Percentiles rank a stretch among this genome's conserved stretches.
Evolutionary conservation across 345 rosid species (phyloP).

Genomic region (Gossypium longicalyx): DNA sequence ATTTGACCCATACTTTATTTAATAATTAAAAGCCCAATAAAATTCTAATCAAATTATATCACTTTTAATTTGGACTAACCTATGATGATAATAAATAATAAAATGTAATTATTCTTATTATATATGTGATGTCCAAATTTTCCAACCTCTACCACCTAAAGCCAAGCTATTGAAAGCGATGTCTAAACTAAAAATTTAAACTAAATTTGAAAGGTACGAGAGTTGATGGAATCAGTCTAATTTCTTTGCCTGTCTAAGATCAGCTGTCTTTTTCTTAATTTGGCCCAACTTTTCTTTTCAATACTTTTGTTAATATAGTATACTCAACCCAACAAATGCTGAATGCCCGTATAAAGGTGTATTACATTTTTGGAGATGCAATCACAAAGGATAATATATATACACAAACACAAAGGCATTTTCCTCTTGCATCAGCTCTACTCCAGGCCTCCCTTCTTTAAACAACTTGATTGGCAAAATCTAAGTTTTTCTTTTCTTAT

Average conservation of each 20-base stretch:
- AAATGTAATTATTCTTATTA: too few species aligned
- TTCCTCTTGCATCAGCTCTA: background rate
- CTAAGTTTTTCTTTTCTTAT: background rate
- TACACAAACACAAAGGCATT: background rate
- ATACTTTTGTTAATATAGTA: background rate
- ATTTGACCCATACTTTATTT: too few species aligned
- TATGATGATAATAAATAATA: too few species aligned
- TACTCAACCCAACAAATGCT: too few species aligned
- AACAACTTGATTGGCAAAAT: background rate
- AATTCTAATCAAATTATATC: too few species aligned
- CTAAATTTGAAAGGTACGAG: background rate
- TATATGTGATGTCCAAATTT: too few species aligned
- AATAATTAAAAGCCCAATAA: too few species aligned
- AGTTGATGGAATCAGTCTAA: slow-evolving; percentile 3
- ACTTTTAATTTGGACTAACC: too few species aligned
- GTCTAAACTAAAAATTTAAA: slow-evolving; percentile 8
- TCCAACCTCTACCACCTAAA: too few species aligned
- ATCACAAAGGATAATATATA: background rate
- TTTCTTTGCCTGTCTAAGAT: slow-evolving; percentile 20
- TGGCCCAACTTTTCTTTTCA: slow-evolving; percentile 14
- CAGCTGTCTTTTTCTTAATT: slow-evolving; percentile 23
- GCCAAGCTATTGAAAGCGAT: slow-evolving; percentile 11
- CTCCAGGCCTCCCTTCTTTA: background rate
- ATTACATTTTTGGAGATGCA: too few species aligned
- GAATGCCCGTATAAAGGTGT: too few species aligned